Percentiles rank a stretch among this genome's conserved stretches.
Conservation (phyloP, 2,329 filamentous ascomycete genomes). For the Pseudogymnoascus sp. region DNA sequence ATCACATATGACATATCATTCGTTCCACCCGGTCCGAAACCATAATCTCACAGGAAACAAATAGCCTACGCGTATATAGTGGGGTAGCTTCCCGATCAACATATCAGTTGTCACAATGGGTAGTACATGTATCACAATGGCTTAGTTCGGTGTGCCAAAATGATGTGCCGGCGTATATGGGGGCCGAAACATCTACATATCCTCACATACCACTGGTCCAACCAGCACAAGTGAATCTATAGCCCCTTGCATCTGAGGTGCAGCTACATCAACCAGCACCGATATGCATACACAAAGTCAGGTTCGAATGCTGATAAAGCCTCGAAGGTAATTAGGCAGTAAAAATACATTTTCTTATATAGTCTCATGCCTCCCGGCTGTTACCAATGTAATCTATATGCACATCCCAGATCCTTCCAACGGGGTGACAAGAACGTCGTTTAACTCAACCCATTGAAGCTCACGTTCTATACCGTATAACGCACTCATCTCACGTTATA, state of each 20-base stretch:
- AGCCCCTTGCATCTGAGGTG: background rate
- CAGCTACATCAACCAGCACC: background rate
- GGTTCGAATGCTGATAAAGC: background rate
- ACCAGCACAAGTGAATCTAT: background rate
- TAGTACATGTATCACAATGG: background rate
- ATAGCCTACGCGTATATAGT: background rate
- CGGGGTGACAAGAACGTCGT: background rate
- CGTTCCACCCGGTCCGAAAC: background rate
- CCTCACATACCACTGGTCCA: background rate
- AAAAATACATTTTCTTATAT: background rate
- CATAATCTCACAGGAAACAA: background rate
- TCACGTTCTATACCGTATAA: background rate
- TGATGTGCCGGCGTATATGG: background rate
- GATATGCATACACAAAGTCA: background rate
- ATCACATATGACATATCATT: constrained; percentile 1
- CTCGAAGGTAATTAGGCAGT: background rate
- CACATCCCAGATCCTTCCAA: background rate
- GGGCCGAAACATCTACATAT: background rate
- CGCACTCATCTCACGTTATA: background rate
- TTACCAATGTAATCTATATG: background rate
- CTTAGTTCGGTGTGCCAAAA: background rate
- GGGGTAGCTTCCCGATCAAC: background rate
- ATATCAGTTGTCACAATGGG: background rate
- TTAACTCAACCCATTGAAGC: background rate
- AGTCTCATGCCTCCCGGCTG: background rate